phyloP scores from a whole-genome alignment of 805 yeast genomes.

The Novakomyces olei region DNA sequence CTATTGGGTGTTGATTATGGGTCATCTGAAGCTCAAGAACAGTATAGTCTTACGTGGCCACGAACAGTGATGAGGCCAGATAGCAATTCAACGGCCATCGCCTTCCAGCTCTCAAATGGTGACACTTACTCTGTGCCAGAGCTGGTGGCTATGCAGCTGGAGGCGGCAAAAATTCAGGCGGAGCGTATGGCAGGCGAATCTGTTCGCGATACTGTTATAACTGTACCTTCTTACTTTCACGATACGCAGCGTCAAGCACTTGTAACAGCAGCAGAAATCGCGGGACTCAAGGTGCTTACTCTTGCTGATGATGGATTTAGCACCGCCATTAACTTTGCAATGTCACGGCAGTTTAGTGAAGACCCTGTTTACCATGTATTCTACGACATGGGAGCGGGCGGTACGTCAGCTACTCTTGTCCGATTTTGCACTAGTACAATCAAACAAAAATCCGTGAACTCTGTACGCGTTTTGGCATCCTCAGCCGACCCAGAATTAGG shows the following conservation, averaged over 20 bases:
- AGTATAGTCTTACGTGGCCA: conserved; percentile 34
- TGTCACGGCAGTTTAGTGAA: conserved; percentile 26
- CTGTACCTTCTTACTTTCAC: conserved; percentile 54
- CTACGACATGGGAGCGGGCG: conserved; percentile 84
- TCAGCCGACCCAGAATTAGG: conserved; percentile 50
- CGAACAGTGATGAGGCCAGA: conserved; percentile 28
- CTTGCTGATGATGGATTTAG: conserved; percentile 85
- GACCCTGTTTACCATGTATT: conserved; percentile 42
- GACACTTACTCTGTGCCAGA: conserved; percentile 48
- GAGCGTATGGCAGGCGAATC: conserved; percentile 33
- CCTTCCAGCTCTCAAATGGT: conserved; percentile 27
- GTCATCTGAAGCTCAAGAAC: conserved; percentile 24
- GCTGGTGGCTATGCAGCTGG: conserved; percentile 58
- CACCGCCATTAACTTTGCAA: conserved; percentile 60
- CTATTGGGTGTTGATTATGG: conserved; percentile 34
- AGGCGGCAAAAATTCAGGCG: conserved; percentile 45
- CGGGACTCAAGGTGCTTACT: conserved; percentile 41
- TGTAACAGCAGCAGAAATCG: conserved; percentile 46
- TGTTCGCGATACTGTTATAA: conserved; percentile 45
- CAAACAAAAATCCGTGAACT: conserved; percentile 1
- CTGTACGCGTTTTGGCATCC: conserved; percentile 45
- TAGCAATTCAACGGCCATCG: conserved; percentile 31
- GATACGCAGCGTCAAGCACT: conserved; percentile 48
- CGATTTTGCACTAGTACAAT: conserved; percentile 21
- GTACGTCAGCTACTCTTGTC: conserved; percentile 70